Base-by-base conservation (phyloP, 116 monocot species). In the Posidonia oceanica region DNA sequence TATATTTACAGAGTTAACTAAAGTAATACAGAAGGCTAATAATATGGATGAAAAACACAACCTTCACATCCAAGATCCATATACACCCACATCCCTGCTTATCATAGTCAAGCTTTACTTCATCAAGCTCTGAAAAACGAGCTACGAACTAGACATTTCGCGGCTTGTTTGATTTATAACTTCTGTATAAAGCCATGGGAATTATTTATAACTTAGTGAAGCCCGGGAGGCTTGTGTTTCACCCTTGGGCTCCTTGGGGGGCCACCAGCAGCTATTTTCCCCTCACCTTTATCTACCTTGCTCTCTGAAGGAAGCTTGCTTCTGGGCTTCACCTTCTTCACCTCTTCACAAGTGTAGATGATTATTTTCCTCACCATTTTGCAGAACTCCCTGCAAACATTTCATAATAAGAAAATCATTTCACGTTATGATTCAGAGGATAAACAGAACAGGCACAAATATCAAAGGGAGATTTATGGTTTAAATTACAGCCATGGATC, bases 401-500 rank as follows among this genome's bases (percentile, higher is more conserved):
- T 29, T 29, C 29, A 29, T 29, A 36, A 54, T 16, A 10, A 29
- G 20, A 8, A 55, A 21, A 62, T 16, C 41, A 44, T 69, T 42
- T 66, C n/a, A 29, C 4, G 42, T 41, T 17, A 14, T 14, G 20
- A 62, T 62, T 16, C 11, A 48, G 59, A 29, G 29, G 29, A 29
- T 29, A 29, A 29, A 29, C 29, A 29, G 29, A 29, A 29, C 29
- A 29, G 1, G 29, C 29, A 29, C 29, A 29, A 29, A 29, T 29
- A 29, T 29, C 29, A 29, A 29, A 29, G 29, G 29, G 29, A 29
- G 29, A 1, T 29, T 29, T 29, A 29, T 29, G 29, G 1, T 29
- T 71, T 67, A 56, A 73, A 51, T 73, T 85, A 93, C 93, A 36
- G 75, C 93, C 93, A 93, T 14, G 89, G 89, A 69, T 89, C 87